Percentiles rank a stretch among this genome's conserved stretches.
Conservation (phyloP, 805 yeast genomes). For the Nadsonia fulvescens region DNA sequence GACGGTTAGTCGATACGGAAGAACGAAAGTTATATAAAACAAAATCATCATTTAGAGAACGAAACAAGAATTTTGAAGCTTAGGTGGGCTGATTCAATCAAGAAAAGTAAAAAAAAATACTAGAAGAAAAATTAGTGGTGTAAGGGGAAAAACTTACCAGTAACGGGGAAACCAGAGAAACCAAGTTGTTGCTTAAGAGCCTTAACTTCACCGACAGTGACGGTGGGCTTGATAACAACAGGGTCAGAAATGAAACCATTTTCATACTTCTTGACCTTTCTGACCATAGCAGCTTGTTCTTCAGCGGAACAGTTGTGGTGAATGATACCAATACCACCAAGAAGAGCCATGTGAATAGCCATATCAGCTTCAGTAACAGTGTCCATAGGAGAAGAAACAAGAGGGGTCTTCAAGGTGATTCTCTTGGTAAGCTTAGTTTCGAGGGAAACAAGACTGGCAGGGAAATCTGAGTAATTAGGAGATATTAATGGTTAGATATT, state of each 20-base stretch:
- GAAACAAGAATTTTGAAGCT: no score
- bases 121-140: not conserved
- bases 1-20: constrained; percentile 98
- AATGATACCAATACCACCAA: constrained; percentile 97
- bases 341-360: constrained; percentile 97
- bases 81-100: no score
- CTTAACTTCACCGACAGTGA: constrained; percentile 69
- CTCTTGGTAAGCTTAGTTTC: constrained; percentile 83
- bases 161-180: constrained; percentile 96
- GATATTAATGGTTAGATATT: no score
- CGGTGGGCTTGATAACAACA: constrained; percentile 58
- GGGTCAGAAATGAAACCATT: constrained; percentile 96
- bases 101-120: constrained; percentile 6
- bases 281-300: constrained; percentile 97
- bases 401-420: constrained; percentile 82
- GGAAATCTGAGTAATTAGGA: no score
- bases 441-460: constrained; percentile 57
- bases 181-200: constrained; percentile 55
- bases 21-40: constrained; percentile 97
- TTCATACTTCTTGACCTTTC: constrained; percentile 88
- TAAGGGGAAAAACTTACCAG: constrained; percentile 57
- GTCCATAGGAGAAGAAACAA: constrained; percentile 98
- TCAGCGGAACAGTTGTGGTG: constrained; percentile 95
- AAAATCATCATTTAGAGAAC: constrained; percentile 18
- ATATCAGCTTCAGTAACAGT: constrained; percentile 93